Percentiles rank a stretch among this genome's conserved stretches.
Conservation (phyloP, 495 filamentous ascomycete genomes). For the Patellaria atrata region DNA sequence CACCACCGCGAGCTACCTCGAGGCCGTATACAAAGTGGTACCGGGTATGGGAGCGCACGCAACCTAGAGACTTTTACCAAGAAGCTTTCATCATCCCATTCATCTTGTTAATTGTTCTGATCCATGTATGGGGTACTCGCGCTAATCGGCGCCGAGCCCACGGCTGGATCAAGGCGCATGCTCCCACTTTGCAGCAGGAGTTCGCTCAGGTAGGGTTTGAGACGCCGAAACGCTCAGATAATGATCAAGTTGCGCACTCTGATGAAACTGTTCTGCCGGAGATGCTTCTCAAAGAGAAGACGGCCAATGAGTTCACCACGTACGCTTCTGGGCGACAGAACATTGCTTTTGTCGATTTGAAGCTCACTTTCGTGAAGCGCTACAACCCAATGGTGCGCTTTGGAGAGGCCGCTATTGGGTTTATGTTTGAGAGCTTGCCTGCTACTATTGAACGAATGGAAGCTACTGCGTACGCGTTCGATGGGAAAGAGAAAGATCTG, state of each 20-base stretch:
- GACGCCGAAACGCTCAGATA: constrained; percentile 24
- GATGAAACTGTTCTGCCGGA: constrained; percentile 36
- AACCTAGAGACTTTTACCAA: constrained; percentile 64
- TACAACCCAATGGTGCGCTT: constrained; percentile 71
- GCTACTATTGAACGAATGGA: constrained; percentile 55
- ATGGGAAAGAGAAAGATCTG: constrained; percentile 71
- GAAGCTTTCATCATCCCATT: constrained; percentile 71
- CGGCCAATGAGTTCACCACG: constrained; percentile 63
- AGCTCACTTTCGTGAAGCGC: constrained; percentile 69
- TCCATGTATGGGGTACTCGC: constrained; percentile 72
- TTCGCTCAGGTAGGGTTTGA: constrained; percentile 81
- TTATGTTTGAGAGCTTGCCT: constrained; percentile 65
- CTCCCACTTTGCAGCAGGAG: constrained; percentile 56
- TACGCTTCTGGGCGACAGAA: constrained; percentile 95
- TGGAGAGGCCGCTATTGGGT: constrained; percentile 50
- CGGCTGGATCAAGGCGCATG: constrained; percentile 65
- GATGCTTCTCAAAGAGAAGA: constrained; percentile 63
- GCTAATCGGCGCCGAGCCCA: constrained; percentile 67
- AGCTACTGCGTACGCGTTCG: constrained; percentile 69
- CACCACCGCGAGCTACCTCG: constrained; percentile 24
- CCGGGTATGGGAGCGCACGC: constrained; percentile 80
- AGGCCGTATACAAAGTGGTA: constrained; percentile 87
- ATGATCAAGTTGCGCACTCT: constrained; percentile 30
- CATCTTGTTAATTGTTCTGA: constrained; percentile 53
- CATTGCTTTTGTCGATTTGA: constrained; percentile 75